Base-by-base conservation (phyloP, 2,329 filamentous ascomycete genomes). In the Diplodia seriata region DNA sequence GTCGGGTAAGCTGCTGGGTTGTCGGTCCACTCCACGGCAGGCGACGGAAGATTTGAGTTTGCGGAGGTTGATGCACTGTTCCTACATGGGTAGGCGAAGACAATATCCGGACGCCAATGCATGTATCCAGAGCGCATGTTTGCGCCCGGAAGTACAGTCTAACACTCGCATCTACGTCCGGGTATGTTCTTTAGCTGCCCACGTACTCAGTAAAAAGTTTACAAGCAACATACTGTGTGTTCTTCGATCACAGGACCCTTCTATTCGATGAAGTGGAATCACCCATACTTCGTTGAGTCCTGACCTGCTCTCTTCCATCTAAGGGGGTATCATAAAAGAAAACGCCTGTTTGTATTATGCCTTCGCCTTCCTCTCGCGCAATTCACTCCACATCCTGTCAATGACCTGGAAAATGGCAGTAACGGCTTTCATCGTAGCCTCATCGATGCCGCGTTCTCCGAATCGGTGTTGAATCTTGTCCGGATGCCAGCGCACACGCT, bases 391-490 rank as follows among this genome's bases (percentile, higher is more conserved):
- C 73, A 97, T 80, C 63, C 83, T 84, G 81, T 99, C 95, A 56
- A 98, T 86, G 36, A 93, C 89, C 80, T 98, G 94, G 75, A 98
- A 99, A 11, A 97, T 90, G 7, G 91, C 91, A 12, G 94, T 99
- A 51, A 97, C 91, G 66, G 89, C 85, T 75, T 87, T 88, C 85
- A 97, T 89, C 3, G 91, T 87, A 3, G 85, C 85, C 29, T 88
- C 85, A 57, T 94, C 90, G 59, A 97, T 87, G 23, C 50, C 66
- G 15, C 84, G 83, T 69, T 87, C 82, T 3, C 93, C 92, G 69
- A 97, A 89, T 65, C 89, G 87, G 81, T 97, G 95, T 82, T 97
- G 93, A 67, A 98, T 91, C 83, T 98, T 99, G 81, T 99, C 95
- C 4, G 95, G 95, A 82, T 99, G 95, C 95, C 95, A 99, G 18